These are phyloP conservation scores for Colletotrichum brevisporum DNA, from an alignment of 2,329 filamentous ascomycete species.

Conservation along the genomic window DNA sequence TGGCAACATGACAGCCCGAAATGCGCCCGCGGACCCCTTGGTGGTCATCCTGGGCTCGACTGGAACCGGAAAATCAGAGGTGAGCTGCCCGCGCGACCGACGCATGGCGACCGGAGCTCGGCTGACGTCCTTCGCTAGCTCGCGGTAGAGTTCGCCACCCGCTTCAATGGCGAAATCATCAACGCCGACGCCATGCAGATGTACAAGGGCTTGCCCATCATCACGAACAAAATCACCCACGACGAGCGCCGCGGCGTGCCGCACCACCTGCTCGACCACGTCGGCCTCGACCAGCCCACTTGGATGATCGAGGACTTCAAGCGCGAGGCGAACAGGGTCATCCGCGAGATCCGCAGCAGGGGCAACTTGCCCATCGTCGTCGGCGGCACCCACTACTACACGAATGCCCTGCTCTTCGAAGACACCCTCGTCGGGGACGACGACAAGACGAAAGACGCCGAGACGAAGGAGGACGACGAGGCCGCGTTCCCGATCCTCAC, in stretches of 20 bases:
- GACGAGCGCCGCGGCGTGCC: conserved; percentile 84
- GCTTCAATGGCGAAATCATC: conserved; percentile 92
- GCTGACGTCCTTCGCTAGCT: conserved; percentile 66
- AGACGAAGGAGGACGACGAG: conserved; percentile 5
- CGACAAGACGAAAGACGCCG: conserved; percentile 39
- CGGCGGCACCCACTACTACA: conserved; percentile 96
- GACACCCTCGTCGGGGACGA: conserved; percentile 72
- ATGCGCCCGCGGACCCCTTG: conserved; percentile 69
- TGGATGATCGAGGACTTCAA: conserved; percentile 89
- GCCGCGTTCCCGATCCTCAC: conserved; percentile 79
- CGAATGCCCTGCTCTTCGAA: conserved; percentile 88
- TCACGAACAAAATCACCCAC: conserved; percentile 90
- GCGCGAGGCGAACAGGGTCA: conserved; percentile 75
- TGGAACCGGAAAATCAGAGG: conserved; percentile 93
- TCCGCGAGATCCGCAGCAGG: conserved; percentile 82
- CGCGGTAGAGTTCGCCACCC: conserved; percentile 87
- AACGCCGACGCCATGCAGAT: conserved; percentile 99
- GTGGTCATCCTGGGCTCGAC: conserved; percentile 90
- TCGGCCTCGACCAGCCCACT: conserved; percentile 81
- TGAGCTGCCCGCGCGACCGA: conserved; percentile 55
- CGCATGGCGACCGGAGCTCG: background rate
- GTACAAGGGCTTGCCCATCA: conserved; percentile 90
- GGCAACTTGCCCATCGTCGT: conserved; percentile 91
- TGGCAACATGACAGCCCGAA: conserved; percentile 41
- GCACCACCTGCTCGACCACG: conserved; percentile 88